These are phyloP conservation scores for Cyberlindnera mycetangii DNA, from an alignment of 805 yeast species.

Conservation along the genomic window DNA sequence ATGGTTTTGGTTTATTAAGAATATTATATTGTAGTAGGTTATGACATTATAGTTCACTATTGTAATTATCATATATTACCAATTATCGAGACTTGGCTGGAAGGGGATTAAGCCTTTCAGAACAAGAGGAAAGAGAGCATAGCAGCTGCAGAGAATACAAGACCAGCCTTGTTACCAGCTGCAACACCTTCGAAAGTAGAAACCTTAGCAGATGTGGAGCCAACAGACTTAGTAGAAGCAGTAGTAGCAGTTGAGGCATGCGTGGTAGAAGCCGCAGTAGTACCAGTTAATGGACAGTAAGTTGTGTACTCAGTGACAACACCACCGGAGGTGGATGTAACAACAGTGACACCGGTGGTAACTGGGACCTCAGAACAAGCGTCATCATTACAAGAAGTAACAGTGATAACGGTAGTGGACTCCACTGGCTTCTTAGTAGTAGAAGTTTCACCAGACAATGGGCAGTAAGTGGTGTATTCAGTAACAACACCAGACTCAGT, in stretches of 20 bases:
- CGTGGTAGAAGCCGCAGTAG: constrained; percentile 12
- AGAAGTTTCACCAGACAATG: constrained; percentile 18
- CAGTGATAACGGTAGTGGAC: constrained; percentile 12
- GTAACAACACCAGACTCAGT: constrained; percentile 27
- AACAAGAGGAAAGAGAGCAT: constrained; percentile 26
- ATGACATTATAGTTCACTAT: too few relatives aligned
- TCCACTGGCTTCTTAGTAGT: constrained; percentile 14
- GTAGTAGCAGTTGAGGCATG: constrained; percentile 18
- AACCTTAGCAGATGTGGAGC: constrained; percentile 6
- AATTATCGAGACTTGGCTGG: too few relatives aligned
- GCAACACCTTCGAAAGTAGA: constrained; percentile 20
- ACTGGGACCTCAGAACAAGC: constrained; percentile 18
- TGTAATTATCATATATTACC: too few relatives aligned
- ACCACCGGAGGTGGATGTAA: constrained; percentile 30
- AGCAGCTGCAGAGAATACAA: constrained; percentile 17
- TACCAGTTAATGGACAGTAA: constrained; percentile 22
- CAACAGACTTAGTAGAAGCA: constrained; percentile 2
- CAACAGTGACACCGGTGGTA: constrained; percentile 30
- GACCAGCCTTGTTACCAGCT: constrained; percentile 21
- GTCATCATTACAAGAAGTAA: constrained; percentile 7
- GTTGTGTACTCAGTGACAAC: constrained; percentile 21
- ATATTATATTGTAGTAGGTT: too few relatives aligned
- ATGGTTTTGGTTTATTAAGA: too few relatives aligned
- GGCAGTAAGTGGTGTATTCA: constrained; percentile 25
- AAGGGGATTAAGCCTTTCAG: background rate